Base-by-base conservation (phyloP, 2,329 filamentous ascomycete species). In the Cryphonectria nitschkei region DNA sequence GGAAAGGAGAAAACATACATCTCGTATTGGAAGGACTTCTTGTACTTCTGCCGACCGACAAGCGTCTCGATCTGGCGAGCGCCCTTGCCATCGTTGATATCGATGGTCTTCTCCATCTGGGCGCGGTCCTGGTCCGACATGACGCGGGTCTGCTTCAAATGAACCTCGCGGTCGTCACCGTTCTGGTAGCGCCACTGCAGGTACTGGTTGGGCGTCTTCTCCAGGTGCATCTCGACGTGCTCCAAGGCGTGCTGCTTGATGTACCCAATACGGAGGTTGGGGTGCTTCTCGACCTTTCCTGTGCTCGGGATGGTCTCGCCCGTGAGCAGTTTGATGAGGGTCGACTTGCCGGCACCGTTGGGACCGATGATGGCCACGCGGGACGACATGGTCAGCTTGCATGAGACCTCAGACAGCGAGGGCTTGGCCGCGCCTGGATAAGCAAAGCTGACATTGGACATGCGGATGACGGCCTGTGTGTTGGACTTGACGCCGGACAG, bases 181-280 rank as follows among this genome's bases (percentile, higher is more conserved):
- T 98, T 94, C 77, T 93, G 93, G 80, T 98, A 99, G 77, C 96
- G 93, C 96, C 96, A 99, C 83, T 98, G 96, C 46, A 99, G 88
- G 79, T 99, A 99, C 83, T 99, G 96, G 81, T 97, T 98, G 56
- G 96, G 96, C 0, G 96, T 99, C 89, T 99, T 99, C 83, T 99
- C 96, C 76, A 98, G 86, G 79, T 99, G 96, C 95, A 98, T 97
- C 84, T 99, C 95, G 14, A 99, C 96, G 89, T 99, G 96, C 86
- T 99, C 96, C 16, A 99, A 88, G 61, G 96, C 96, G 82, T 99
- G 96, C 85, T 99, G 96, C 86, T 98, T 98, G 85, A 99, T 98
- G 86, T 99, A 99, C 68, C 96, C 96, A 77, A 99, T 98, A 87
- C 96, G 95, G 78, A 99, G 84, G 81, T 99, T 99, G 75, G 96